Percentiles rank a stretch among this genome's conserved stretches.
phyloP scores from a whole-genome alignment of 768 basidiomycete genomes.

The Suillus ampliporus region DNA sequence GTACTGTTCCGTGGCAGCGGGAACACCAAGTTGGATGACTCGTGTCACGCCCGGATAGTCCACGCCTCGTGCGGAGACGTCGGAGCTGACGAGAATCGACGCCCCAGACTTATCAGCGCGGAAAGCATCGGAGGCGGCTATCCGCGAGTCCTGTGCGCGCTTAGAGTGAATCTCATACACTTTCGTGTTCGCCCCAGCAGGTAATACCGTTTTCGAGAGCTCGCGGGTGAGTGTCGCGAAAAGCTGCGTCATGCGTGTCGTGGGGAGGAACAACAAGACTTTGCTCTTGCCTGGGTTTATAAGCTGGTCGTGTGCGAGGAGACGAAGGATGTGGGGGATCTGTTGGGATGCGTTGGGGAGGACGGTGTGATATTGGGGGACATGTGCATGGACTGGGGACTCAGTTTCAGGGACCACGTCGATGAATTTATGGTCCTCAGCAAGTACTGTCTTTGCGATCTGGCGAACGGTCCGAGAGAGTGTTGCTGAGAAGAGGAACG shows the following conservation, averaged over 20 bases:
- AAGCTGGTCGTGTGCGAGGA: constrained; percentile 90
- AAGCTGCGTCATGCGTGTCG: constrained; percentile 85
- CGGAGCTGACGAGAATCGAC: constrained; percentile 81
- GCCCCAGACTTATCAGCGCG: constrained; percentile 41
- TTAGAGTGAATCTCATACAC: constrained; percentile 88
- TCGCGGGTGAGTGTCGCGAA: constrained; percentile 66
- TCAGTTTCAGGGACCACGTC: constrained; percentile 69
- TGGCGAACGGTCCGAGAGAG: constrained; percentile 74
- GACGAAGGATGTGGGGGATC: constrained; percentile 76
- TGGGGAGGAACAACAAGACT: constrained; percentile 81
- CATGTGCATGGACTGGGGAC: constrained; percentile 65
- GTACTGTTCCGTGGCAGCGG: constrained; percentile 71
- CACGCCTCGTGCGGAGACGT: constrained; percentile 87
- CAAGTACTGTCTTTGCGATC: constrained; percentile 65
- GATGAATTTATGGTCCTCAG: constrained; percentile 69
- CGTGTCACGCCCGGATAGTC: constrained; percentile 90
- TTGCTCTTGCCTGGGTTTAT: constrained; percentile 69
- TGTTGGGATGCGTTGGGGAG: constrained; percentile 70
- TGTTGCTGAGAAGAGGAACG: constrained; percentile 91
- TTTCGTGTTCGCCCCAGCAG: constrained; percentile 53
- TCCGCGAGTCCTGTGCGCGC: constrained; percentile 62
- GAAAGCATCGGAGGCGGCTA: constrained; percentile 63
- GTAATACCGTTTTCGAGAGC: constrained; percentile 49
- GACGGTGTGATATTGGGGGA: constrained; percentile 84
- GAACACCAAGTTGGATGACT: constrained; percentile 90